Evolutionary conservation across 805 yeast genomes (phyloP).

Genomic region (Wickerhamiella lipophila): DNA sequence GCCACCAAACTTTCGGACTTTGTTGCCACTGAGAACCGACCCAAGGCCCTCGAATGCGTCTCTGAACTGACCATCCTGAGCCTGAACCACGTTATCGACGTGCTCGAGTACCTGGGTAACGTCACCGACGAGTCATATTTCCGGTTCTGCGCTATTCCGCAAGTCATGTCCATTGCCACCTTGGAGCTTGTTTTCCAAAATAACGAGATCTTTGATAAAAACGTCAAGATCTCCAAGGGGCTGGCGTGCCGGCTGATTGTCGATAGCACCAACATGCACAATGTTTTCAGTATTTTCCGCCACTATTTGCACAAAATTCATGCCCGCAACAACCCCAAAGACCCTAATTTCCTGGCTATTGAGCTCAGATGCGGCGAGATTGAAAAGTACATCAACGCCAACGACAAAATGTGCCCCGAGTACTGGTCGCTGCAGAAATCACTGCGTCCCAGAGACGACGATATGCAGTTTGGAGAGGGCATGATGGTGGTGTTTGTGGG

Average conservation of each 20-base stretch:
- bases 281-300: conserved; percentile 65
- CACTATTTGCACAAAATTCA: conserved; percentile 64
- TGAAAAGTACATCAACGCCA: conserved; percentile 66
- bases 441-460: not conserved
- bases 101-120: conserved; percentile 58
- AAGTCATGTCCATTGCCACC: conserved; percentile 97
- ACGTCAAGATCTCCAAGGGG: conserved; percentile 86
- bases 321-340: conserved; percentile 62
- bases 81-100: conserved; percentile 63
- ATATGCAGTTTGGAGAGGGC: not conserved
- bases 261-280: conserved; percentile 58
- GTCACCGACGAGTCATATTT: conserved; percentile 72
- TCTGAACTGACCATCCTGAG: conserved; percentile 73
- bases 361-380: conserved; percentile 80
- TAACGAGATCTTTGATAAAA: conserved; percentile 50
- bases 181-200: conserved; percentile 76
- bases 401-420: conserved; percentile 16
- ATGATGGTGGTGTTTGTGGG: conserved; percentile 2
- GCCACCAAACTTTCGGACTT: conserved; percentile 51
- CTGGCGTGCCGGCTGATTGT: conserved; percentile 66
- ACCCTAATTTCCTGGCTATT: conserved; percentile 73
- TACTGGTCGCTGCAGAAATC: conserved; percentile 12
- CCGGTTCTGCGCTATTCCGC: conserved; percentile 94
- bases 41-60: conserved; percentile 59
- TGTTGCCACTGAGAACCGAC: conserved; percentile 34